Conservation (phyloP, 1,284 basidiomycete genomes). For the Rhodotorula sp. region DNA sequence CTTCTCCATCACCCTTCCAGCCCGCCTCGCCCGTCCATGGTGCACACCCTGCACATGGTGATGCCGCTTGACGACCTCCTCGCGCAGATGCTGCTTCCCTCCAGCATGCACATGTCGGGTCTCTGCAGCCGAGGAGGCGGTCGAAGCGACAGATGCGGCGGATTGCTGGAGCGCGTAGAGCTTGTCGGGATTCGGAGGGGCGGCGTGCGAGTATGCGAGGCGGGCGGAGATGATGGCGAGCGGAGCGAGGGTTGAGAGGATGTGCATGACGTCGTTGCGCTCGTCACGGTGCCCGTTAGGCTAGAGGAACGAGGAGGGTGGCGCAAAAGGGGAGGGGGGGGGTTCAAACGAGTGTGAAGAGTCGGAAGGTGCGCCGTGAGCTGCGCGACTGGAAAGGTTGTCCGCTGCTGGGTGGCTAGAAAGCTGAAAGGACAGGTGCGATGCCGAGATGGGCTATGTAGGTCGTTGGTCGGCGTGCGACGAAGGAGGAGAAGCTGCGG, state of each 20-base stretch:
- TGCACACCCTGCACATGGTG: not conserved
- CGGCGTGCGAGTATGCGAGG: not conserved
- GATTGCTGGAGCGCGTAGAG: conserved; percentile 9
- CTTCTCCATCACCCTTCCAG: not conserved
- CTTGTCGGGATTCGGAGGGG: conserved; percentile 24
- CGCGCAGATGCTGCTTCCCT: not conserved
- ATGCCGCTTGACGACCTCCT: not conserved
- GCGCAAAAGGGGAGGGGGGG: too few species aligned
- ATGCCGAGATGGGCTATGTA: too few species aligned
- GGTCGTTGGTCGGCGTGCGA: too few species aligned
- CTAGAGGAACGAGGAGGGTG: too few species aligned
- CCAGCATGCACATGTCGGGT: not conserved
- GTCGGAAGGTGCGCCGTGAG: too few species aligned
- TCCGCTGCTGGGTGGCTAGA: too few species aligned
- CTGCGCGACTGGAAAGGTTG: too few species aligned
- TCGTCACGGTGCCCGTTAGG: too few species aligned
- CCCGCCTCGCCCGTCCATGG: not conserved
- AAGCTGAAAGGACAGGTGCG: too few species aligned
- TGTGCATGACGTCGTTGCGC: not conserved
- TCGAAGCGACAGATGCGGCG: conserved; percentile 7
- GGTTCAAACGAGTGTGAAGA: too few species aligned
- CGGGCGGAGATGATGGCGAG: not conserved
- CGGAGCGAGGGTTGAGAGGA: not conserved
- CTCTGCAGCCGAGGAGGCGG: not conserved
- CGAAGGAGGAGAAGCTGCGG: too few species aligned